Evolutionary conservation across 2,329 filamentous ascomycete genomes (phyloP), one percentile per base, ranked within the genome.

Genomic region (Aschersonia sp.): DNA sequence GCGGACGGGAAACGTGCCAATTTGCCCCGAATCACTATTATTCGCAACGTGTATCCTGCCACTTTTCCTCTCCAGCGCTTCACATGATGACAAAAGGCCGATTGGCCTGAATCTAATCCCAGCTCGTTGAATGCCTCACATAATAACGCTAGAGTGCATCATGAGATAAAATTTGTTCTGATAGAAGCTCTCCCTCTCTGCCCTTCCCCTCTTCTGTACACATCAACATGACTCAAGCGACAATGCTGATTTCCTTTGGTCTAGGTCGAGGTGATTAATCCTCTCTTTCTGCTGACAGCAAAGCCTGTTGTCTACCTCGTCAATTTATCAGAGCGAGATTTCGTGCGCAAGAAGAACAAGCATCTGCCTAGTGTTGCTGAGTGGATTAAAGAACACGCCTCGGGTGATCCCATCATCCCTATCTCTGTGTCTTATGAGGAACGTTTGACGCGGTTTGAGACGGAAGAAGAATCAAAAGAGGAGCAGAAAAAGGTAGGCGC

Each of bases 291-390:
- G 50, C 79, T 98, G 50, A 88, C 88, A 39, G 92, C 94, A 55
- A 98, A 98, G 73, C 90, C 92, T 4, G 89, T 95, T 49, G 90
- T 98, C 56, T 97, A 87, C 72, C 77, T 98, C 42, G 86, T 97
- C 71, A 98, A 98, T 72, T 72, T 98, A 52, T 95, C 87, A 53
- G 94, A 98, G 73, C 89, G 81, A 68, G 92, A 98, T 68, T 98
- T 89, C 67, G 83, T 95, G 62, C 84, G 92, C 61, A 92, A 97
- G 74, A 98, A 97, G 84, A 98, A 98, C 79, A 98, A 98, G 81
- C 81, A 98, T 70, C 79, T 98, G 48, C 79, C 85, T 55, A 92
- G 90, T 72, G 83, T 97, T 56, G 87, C 85, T 51, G 85, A 92
- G 64, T 98, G 92, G 92, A 81, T 95, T 67, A 94, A 97, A 72